A percentile compares a stretch with the other conserved stretches of the same genome.
These are phyloP conservation scores for Alternaria gaisen DNA, from an alignment of 2,329 filamentous ascomycete genomes.

Conservation along the genomic window DNA sequence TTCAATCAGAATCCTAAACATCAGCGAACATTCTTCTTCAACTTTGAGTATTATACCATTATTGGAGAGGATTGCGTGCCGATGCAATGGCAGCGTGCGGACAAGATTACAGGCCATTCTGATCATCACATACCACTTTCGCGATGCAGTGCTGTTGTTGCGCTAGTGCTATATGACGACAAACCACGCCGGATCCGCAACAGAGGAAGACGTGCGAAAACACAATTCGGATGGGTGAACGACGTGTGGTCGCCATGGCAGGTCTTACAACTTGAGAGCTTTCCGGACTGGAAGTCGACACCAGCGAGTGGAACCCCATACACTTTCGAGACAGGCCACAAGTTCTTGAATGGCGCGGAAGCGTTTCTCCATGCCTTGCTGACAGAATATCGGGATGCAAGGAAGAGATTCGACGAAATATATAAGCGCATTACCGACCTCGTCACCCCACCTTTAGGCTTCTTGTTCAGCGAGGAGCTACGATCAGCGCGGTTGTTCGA, in stretches of 20 bases:
- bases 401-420: slow-evolving; percentile 66
- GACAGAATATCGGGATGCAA: slow-evolving; percentile 68
- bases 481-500: slow-evolving; percentile 69
- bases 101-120: slow-evolving; percentile 54
- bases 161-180: slow-evolving; percentile 64
- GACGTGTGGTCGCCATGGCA: slow-evolving; percentile 70
- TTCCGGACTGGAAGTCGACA: slow-evolving; percentile 60
- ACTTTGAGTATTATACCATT: slow-evolving; percentile 72
- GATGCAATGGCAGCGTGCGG: slow-evolving; percentile 67
- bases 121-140: slow-evolving; percentile 66
- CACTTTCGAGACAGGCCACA: slow-evolving; percentile 63
- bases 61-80: slow-evolving; percentile 65
- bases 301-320: slow-evolving; percentile 57
- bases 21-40: slow-evolving; percentile 68
- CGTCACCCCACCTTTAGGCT: slow-evolving; percentile 66
- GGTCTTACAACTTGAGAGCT: slow-evolving; percentile 51
- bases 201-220: slow-evolving; percentile 57
- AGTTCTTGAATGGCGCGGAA: slow-evolving; percentile 68
- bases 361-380: slow-evolving; percentile 68
- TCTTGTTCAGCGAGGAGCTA: slow-evolving; percentile 66
- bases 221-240: slow-evolving; percentile 63
- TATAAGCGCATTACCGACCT: slow-evolving; percentile 66
- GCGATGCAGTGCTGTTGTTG: slow-evolving; percentile 67
- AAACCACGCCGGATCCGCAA: slow-evolving; percentile 62
- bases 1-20: slow-evolving; percentile 57